phyloP scores from a whole-genome alignment of 1,284 basidiomycete genomes.

The Apiotrichum montevideense region DNA sequence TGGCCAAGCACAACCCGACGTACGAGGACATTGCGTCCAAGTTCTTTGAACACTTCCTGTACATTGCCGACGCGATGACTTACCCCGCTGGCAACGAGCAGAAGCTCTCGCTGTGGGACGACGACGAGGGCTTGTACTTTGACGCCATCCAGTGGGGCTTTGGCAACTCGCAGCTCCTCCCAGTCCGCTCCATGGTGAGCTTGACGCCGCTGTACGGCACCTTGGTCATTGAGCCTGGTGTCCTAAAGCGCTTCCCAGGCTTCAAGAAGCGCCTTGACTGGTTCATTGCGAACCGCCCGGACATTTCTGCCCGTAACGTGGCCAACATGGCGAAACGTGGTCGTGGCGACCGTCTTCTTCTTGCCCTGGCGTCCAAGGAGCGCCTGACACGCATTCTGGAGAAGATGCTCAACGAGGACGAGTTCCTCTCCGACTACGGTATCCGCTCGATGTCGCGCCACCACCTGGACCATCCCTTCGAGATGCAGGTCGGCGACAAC shows the following conservation, averaged over 20 bases:
- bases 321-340: constrained; percentile 86
- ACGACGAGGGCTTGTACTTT: constrained; percentile 95
- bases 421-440: constrained; percentile 91
- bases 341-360: constrained; percentile 75
- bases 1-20: constrained; percentile 93
- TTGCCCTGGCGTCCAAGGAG: constrained; percentile 89
- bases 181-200: constrained; percentile 86
- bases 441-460: constrained; percentile 87
- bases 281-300: constrained; percentile 90
- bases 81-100: constrained; percentile 67
- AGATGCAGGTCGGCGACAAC: constrained; percentile 86
- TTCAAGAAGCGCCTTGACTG: constrained; percentile 98
- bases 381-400: constrained; percentile 79
- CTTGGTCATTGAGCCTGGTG: constrained; percentile 81
- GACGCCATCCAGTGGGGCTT: constrained; percentile 90
- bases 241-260: constrained; percentile 84
- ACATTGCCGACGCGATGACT: constrained; percentile 97
- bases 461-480: constrained; percentile 90
- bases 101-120: constrained; percentile 85
- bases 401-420: constrained; percentile 94
- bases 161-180: constrained; percentile 76
- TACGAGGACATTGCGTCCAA: constrained; percentile 99
- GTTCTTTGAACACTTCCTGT: constrained; percentile 77
- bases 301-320: constrained; percentile 82
- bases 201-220: constrained; percentile 94